These are phyloP conservation scores for Cicer yamashitae DNA, from an alignment of 306 rosid species.

Conservation along the genomic window DNA sequence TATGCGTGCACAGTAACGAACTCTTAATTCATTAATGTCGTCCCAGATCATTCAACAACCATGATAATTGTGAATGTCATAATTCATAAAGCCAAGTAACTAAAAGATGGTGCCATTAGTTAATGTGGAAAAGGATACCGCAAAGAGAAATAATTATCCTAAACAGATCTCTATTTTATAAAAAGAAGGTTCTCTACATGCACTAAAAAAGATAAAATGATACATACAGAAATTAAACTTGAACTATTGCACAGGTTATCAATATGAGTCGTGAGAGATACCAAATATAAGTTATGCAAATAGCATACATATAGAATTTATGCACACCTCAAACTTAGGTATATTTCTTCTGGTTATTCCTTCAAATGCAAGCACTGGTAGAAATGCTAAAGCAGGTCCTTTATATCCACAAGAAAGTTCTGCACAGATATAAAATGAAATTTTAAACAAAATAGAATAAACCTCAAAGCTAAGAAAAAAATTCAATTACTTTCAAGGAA, in stretches of 20 bases:
- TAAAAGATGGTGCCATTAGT: conserved; percentile 15
- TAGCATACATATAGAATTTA: conserved; percentile 23
- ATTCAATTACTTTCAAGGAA: conserved; percentile 7
- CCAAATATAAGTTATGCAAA: not conserved
- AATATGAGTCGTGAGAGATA: not conserved
- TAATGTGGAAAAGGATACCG: conserved; percentile 11
- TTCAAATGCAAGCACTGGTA: conserved; percentile 97
- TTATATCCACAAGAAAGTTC: conserved; percentile 94
- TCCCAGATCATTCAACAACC: conserved; percentile 8
- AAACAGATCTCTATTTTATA: conserved; percentile 7
- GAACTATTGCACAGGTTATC: not conserved
- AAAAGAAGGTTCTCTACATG: not conserved
- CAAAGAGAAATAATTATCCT: not conserved
- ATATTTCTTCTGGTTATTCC: conserved; percentile 98
- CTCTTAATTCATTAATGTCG: not conserved
- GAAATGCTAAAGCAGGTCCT: conserved; percentile 83
- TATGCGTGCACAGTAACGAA: not conserved
- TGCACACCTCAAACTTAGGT: conserved; percentile 85
- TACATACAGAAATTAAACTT: conserved; percentile 5
- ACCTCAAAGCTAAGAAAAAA: not conserved
- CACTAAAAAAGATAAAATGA: conserved; percentile 15
- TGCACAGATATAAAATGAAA: conserved; percentile 44
- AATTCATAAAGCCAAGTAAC: not conserved
- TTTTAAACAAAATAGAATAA: conserved; percentile 24
- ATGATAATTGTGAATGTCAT: not conserved